A percentile compares a stretch with the other conserved stretches of the same genome.
Evolutionary conservation across 352 stramenopile genomes (phyloP).

Genomic region (Globisporangium mamillatum): DNA sequence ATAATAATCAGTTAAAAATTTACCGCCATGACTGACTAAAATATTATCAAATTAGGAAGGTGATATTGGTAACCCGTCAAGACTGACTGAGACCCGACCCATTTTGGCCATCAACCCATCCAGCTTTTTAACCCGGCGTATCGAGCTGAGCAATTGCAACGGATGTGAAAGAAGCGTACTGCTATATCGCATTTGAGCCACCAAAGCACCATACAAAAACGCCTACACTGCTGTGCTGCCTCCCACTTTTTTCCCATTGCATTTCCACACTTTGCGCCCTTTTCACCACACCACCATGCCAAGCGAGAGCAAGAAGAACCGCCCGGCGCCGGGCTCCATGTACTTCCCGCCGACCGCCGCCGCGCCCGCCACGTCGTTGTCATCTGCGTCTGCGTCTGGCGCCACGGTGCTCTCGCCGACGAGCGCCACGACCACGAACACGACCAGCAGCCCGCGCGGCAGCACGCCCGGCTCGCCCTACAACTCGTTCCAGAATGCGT

Average conservation of each 20-base stretch:
- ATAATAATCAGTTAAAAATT: background rate
- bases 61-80: too few species aligned
- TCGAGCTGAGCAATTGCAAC: too few species aligned
- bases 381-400: background rate
- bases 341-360: conserved; percentile 35
- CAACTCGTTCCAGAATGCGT: conserved; percentile 39
- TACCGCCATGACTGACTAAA: background rate
- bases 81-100: background rate
- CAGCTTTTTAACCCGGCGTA: too few species aligned
- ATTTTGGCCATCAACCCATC: background rate
- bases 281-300: conserved; percentile 17
- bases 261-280: background rate
- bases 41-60: background rate
- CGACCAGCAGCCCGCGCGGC: conserved; percentile 19
- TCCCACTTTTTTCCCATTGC: background rate
- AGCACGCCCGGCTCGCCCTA: conserved; percentile 23
- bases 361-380: conserved; percentile 14
- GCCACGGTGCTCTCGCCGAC: conserved; percentile 9
- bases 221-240: background rate
- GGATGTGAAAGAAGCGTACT: background rate
- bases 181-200: background rate
- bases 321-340: conserved; percentile 38
- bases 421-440: conserved; percentile 15
- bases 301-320: conserved; percentile 40
- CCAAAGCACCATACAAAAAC: background rate